Evolutionary conservation across 2,329 filamentous ascomycete species (phyloP).

Genomic region (Claviceps arundinis): DNA sequence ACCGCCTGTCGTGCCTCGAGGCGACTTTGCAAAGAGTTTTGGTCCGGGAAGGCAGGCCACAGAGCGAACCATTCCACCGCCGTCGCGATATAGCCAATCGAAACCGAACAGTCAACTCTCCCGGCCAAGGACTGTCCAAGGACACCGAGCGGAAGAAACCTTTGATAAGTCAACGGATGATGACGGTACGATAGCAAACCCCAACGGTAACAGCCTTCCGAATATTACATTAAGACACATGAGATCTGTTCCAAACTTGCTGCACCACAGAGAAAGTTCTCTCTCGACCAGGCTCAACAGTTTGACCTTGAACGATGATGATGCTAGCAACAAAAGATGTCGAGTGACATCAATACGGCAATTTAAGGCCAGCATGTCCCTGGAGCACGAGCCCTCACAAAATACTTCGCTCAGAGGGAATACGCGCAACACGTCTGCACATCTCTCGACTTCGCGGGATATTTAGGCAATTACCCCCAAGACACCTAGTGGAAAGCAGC

Average conservation of each 20-base stretch:
- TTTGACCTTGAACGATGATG: constrained; percentile 25
- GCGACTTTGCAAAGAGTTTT: constrained; percentile 42
- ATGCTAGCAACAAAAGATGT: constrained; percentile 17
- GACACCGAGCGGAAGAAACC: constrained; percentile 25
- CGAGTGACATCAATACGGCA: constrained; percentile 31
- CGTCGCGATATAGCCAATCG: constrained; percentile 34
- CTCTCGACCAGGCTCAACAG: constrained; percentile 23
- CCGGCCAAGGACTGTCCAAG: constrained; percentile 27
- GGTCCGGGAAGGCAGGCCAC: constrained; percentile 37
- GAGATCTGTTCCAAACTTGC: constrained; percentile 15
- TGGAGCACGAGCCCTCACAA: constrained; percentile 7
- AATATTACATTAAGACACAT: constrained; percentile 14
- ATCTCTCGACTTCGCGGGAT: constrained; percentile 11
- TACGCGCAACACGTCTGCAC: constrained; percentile 7
- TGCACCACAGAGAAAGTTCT: constrained; percentile 30
- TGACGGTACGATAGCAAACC: constrained; percentile 21
- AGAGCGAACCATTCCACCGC: constrained; percentile 38
- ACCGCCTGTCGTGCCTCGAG: constrained; percentile 17
- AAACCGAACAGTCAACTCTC: constrained; percentile 26
- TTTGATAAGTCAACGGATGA: constrained; percentile 18
- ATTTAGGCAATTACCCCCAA: constrained; percentile 20
- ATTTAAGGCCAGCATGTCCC: constrained; percentile 15
- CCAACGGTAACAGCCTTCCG: constrained; percentile 7
- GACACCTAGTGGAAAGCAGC: constrained; percentile 19
- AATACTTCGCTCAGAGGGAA: constrained; percentile 7